Evolutionary conservation across 2,329 filamentous ascomycete genomes (phyloP).

Genomic region (Xylariales sp.): DNA sequence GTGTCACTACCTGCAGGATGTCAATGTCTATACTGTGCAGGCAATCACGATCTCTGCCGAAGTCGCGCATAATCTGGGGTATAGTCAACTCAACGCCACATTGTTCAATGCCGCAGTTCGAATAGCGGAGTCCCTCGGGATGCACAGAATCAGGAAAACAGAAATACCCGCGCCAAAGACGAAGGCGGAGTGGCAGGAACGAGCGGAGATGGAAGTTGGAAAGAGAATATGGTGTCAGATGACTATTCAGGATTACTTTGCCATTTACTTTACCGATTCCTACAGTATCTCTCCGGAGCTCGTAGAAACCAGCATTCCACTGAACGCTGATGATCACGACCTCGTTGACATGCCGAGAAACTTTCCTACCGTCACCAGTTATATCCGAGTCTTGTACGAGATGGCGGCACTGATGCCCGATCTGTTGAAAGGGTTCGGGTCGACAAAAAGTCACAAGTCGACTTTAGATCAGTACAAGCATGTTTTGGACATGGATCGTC

Average conservation of each 20-base stretch:
- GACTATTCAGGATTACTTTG: conserved; percentile 1
- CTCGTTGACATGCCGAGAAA: background rate
- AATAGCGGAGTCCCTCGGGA: background rate
- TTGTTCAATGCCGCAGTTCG: background rate
- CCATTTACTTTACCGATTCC: background rate
- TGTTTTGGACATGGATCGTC: conserved; percentile 1
- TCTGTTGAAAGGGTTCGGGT: background rate
- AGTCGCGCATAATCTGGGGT: conserved; percentile 1
- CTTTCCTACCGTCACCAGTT: conserved; percentile 1
- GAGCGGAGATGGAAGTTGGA: background rate
- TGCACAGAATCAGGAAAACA: background rate
- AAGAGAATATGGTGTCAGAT: conserved; percentile 2
- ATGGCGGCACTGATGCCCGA: conserved; percentile 2
- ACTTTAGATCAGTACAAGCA: conserved; percentile 2
- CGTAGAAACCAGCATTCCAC: background rate
- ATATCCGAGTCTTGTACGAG: background rate
- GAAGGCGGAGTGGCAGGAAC: background rate
- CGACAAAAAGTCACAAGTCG: background rate
- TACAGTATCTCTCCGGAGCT: background rate
- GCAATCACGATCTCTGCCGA: conserved; percentile 1
- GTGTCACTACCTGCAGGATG: background rate
- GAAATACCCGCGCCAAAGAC: too few species aligned
- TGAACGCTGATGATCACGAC: background rate
- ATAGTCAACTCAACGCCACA: conserved; percentile 4
- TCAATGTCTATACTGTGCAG: background rate